Evolutionary conservation across 305 asterid genomes (phyloP).

Genomic region (Petunia hybrid): DNA sequence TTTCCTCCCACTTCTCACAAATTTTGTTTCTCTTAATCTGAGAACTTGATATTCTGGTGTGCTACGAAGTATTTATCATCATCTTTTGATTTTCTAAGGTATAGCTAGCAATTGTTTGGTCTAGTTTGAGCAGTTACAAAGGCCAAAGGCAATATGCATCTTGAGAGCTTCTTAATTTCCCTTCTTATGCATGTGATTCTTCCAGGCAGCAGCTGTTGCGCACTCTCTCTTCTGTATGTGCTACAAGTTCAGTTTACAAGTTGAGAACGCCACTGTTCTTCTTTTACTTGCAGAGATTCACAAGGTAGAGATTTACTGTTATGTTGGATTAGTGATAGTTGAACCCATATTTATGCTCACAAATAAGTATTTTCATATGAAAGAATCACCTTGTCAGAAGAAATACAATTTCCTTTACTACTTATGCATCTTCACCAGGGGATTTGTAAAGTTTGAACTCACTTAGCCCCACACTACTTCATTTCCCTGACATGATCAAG

Average conservation of each 20-base stretch:
- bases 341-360: conserved; percentile 12
- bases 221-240: conserved; percentile 80
- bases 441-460: conserved; percentile 1
- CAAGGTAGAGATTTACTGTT: conserved; percentile 59
- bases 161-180: conserved; percentile 28
- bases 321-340: conserved; percentile 15
- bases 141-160: conserved; percentile 16
- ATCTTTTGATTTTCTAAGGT: conserved; percentile 3
- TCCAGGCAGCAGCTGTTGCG: conserved; percentile 92
- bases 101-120: neutral
- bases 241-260: conserved; percentile 84
- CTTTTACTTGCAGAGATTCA: conserved; percentile 97
- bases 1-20: conserved; percentile 12
- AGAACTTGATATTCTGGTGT: conserved; percentile 14
- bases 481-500: conserved; percentile 10
- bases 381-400: conserved; percentile 27
- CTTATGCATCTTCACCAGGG: conserved; percentile 15
- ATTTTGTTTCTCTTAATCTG: conserved; percentile 25
- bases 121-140: neutral
- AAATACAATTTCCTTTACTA: conserved; percentile 16
- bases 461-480: neutral
- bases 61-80: conserved; percentile 12
- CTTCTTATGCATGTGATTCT: conserved; percentile 44
- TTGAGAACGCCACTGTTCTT: conserved; percentile 88
- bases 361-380: neutral